phyloP scores from a whole-genome alignment of 345 rosid genomes.

The Acer saccharum region DNA sequence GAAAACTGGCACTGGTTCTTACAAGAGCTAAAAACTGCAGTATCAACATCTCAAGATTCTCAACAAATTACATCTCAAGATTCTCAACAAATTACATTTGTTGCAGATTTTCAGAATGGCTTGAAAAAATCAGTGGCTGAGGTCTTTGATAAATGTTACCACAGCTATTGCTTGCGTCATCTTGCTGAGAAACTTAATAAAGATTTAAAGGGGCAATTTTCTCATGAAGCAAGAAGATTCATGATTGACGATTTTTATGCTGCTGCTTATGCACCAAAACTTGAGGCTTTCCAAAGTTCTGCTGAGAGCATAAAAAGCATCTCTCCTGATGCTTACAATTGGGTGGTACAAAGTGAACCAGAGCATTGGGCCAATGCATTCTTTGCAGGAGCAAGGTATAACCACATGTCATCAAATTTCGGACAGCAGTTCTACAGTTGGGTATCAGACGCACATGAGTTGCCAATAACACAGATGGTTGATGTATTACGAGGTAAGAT shows the following conservation, averaged over 20 bases:
- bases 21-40: slow-evolving; percentile 65
- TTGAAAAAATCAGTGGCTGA: slow-evolving; percentile 65
- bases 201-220: slow-evolving; percentile 82
- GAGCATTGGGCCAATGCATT: slow-evolving; percentile 86
- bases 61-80: slow-evolving; percentile 48
- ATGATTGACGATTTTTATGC: slow-evolving; percentile 77
- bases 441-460: slow-evolving; percentile 86
- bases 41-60: slow-evolving; percentile 34
- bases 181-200: slow-evolving; percentile 74
- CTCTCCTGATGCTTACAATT: slow-evolving; percentile 77
- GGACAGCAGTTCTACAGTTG: slow-evolving; percentile 84
- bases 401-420: slow-evolving; percentile 68
- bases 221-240: slow-evolving; percentile 91
- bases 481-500: slow-evolving; percentile 78
- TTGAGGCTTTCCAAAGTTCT: slow-evolving; percentile 57
- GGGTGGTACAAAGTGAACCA: slow-evolving; percentile 88
- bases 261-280: slow-evolving; percentile 72
- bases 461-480: slow-evolving; percentile 89
- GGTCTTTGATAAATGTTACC: slow-evolving; percentile 71
- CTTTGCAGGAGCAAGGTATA: slow-evolving; percentile 79
- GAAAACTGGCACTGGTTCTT: slow-evolving; percentile 92
- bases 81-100: slow-evolving; percentile 59
- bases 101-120: slow-evolving; percentile 80
- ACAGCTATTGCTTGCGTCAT: slow-evolving; percentile 76
- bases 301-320: slow-evolving; percentile 68